phyloP scores from a whole-genome alignment of 1,284 basidiomycete species.

The Trametes polyzona region DNA sequence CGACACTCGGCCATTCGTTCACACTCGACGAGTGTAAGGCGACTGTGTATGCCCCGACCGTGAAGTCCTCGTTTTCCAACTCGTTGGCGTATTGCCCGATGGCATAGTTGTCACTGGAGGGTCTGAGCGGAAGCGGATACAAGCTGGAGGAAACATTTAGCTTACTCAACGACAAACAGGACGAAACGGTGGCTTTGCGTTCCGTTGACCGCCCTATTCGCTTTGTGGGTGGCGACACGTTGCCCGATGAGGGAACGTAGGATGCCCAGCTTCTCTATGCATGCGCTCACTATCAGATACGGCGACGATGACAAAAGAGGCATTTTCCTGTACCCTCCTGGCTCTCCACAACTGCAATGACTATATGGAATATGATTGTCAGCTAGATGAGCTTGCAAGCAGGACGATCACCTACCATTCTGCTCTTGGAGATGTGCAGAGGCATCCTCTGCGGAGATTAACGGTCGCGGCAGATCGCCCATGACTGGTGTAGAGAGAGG shows the following conservation, averaged over 20 bases:
- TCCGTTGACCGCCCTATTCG: neutral
- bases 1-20: constrained; percentile 22
- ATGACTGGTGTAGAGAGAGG: neutral
- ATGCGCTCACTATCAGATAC: neutral
- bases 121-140: neutral
- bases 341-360: constrained; percentile 16
- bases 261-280: constrained; percentile 17
- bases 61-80: constrained; percentile 21
- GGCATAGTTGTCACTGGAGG: constrained; percentile 18
- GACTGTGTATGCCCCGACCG: constrained; percentile 21
- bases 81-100: constrained; percentile 17
- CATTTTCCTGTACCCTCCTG: constrained; percentile 16
- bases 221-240: constrained; percentile 13
- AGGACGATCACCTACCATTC: neutral
- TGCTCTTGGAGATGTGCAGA: neutral
- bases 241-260: constrained; percentile 11
- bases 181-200: constrained; percentile 17
- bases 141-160: neutral
- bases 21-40: constrained; percentile 18
- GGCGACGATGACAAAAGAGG: neutral
- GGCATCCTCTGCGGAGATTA: neutral
- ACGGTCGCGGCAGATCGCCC: neutral
- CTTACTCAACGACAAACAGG: constrained; percentile 27
- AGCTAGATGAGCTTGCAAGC: too few relatives aligned
- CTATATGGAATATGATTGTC: too few relatives aligned